Evolutionary conservation across 2,329 filamentous ascomycete genomes (phyloP), one percentile per base, ranked within the genome.

Genomic region (Grosmannia clavigera): DNA sequence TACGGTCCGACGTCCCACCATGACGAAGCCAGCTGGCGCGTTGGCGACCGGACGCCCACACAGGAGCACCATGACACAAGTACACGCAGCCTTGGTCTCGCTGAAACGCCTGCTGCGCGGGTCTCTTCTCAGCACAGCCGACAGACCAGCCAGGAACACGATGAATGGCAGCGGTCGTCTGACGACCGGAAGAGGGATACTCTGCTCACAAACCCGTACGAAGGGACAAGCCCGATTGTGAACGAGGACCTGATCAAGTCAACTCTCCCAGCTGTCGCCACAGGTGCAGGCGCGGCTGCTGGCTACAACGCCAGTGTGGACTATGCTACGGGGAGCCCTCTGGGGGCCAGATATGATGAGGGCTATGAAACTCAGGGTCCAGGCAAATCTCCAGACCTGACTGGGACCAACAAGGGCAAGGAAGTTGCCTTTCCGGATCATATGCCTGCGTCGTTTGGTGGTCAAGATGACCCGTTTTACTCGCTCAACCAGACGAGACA

Each of bases 351-450:
- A 70, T 77, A 74, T 58, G 90, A 96, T 68, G 92, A 97, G 75
- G 92, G 92, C 9, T 97, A 96, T 73, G 92, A 92, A 65, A 95
- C 92, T 29, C 90, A 83, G 60, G 82, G 78, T 3, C 80, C 81
- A 2, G 79, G 81, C 63, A 79, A 80, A 65, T 79, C 76, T 3
- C 81, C 81, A 0, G 80, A 81, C 52, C 67, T 76, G 43, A 72
- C 78, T 55, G 70, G 75, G 19, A 38, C 53, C 9, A 72, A 72
- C 61, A 80, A 83, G 67, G 80, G 80, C 67, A 84, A 85, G 67
- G 80, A 78, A 27, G 68, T 81, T 54, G 77, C 78, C 55, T 80
- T 83, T 53, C 70, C 78, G 38, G 77, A 80, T 62, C 74, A 25
- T 72, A 80, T 61, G 76, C 27, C 60, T 3, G 75, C 43, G 11